These are phyloP conservation scores for Aspergillus novoparasiticus DNA, from an alignment of 2,329 filamentous ascomycete genomes.

Conservation along the genomic window DNA sequence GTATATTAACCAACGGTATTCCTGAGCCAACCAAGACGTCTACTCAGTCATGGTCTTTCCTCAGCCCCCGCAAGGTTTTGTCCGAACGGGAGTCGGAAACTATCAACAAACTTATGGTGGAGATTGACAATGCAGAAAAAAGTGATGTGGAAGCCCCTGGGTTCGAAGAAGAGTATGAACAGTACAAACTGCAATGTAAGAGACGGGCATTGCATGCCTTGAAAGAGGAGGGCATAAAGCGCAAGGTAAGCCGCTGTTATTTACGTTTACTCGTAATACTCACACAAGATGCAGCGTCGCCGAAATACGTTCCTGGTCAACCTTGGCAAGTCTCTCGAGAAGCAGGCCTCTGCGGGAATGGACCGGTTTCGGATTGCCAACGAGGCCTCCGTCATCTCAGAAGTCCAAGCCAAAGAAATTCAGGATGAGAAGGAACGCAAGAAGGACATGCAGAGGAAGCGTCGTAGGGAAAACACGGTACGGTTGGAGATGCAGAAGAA, in stretches of 20 bases:
- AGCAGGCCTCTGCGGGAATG: constrained; percentile 71
- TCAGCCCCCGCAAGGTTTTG: constrained; percentile 59
- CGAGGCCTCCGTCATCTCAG: constrained; percentile 77
- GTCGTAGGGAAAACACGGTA: constrained; percentile 89
- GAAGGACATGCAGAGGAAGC: constrained; percentile 99
- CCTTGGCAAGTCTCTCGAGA: constrained; percentile 62
- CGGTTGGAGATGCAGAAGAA: constrained; percentile 87
- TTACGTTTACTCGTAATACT: constrained; percentile 1
- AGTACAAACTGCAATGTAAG: constrained; percentile 55
- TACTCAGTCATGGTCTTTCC: constrained; percentile 26
- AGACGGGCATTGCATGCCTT: constrained; percentile 70
- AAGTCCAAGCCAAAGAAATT: constrained; percentile 87
- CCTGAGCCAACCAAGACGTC: constrained; percentile 19
- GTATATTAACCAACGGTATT: constrained; percentile 30
- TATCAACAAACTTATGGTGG: constrained; percentile 67
- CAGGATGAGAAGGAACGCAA: constrained; percentile 97
- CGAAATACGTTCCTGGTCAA: constrained; percentile 58
- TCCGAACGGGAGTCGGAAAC: constrained; percentile 67
- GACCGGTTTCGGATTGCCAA: constrained; percentile 75
- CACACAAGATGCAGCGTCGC: constrained; percentile 56
- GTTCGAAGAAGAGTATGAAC: constrained; percentile 55
- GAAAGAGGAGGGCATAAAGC: constrained; percentile 65
- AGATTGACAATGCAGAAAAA: constrained; percentile 59
- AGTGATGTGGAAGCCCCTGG: constrained; percentile 60
- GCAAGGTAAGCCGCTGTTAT: constrained; percentile 57